Conservation (phyloP, 1,284 basidiomycete genomes). For the Xanthoconium separans region DNA sequence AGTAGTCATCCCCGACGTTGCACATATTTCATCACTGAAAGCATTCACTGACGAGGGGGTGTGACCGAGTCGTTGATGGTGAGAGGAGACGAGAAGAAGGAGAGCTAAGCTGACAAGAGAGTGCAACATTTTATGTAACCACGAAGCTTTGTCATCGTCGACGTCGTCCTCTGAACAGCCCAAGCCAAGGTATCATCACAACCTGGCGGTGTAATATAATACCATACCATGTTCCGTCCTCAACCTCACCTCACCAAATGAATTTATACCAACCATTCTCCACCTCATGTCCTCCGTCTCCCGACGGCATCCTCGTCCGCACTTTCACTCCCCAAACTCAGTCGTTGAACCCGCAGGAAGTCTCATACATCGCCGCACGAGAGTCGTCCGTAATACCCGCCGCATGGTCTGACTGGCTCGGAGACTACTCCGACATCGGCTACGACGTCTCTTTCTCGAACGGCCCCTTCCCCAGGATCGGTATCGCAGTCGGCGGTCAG, state of each 20-base stretch:
- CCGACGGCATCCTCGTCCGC: conserved; percentile 47
- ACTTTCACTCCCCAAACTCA: conserved; percentile 52
- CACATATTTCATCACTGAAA: not conserved
- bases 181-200: too few species aligned
- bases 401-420: conserved; percentile 62
- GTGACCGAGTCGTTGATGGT: conserved; percentile 27
- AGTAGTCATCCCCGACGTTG: not conserved
- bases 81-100: conserved; percentile 33
- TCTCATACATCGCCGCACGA: conserved; percentile 45
- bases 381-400: conserved; percentile 39
- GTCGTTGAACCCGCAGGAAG: conserved; percentile 48
- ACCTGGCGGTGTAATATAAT: too few species aligned
- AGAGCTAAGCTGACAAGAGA: conserved; percentile 36
- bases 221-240: too few species aligned
- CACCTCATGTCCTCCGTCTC: conserved; percentile 51
- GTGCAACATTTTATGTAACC: conserved; percentile 35
- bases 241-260: too few species aligned
- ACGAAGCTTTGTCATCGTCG: conserved; percentile 32
- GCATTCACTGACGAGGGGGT: not conserved
- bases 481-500: conserved; percentile 58
- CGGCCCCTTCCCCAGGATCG: conserved; percentile 48
- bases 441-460: conserved; percentile 47
- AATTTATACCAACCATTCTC: conserved; percentile 40
- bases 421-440: conserved; percentile 49
- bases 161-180: not conserved